Evolutionary conservation across 768 basidiomycete genomes (phyloP).

Genomic region (Boletus insuetus): DNA sequence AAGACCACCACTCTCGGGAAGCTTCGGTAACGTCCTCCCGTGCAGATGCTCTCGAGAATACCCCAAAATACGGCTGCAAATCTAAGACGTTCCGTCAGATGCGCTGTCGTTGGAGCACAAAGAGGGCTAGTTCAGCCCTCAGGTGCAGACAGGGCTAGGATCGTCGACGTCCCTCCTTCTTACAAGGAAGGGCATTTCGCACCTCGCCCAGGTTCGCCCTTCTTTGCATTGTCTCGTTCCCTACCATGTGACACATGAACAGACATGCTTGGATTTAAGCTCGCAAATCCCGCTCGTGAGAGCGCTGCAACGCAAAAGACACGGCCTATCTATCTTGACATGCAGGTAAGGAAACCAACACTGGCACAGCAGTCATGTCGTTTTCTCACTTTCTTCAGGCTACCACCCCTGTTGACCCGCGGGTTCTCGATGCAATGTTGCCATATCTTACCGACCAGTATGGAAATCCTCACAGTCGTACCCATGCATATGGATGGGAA

Average conservation of each 20-base stretch:
- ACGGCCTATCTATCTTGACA: conserved; percentile 95
- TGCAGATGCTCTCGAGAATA: conserved; percentile 57
- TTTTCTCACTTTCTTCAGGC: conserved; percentile 51
- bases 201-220: conserved; percentile 59
- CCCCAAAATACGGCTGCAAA: conserved; percentile 38
- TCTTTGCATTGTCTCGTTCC: background rate
- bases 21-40: background rate
- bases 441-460: conserved; percentile 94
- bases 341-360: conserved; percentile 64
- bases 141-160: conserved; percentile 75
- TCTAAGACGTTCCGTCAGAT: conserved; percentile 24
- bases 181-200: conserved; percentile 69
- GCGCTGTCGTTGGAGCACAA: conserved; percentile 30
- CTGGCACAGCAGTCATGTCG: background rate
- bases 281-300: conserved; percentile 62
- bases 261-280: conserved; percentile 91
- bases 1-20: conserved; percentile 10
- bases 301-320: conserved; percentile 55
- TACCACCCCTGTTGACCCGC: conserved; percentile 95
- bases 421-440: conserved; percentile 95
- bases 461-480: conserved; percentile 97
- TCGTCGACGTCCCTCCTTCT: conserved; percentile 75
- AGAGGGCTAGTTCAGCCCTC: conserved; percentile 80
- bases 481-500: conserved; percentile 99
- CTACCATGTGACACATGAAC: conserved; percentile 4